phyloP scores from a whole-genome alignment of 352 stramenopile species.

The Phytophthora kernoviae region DNA sequence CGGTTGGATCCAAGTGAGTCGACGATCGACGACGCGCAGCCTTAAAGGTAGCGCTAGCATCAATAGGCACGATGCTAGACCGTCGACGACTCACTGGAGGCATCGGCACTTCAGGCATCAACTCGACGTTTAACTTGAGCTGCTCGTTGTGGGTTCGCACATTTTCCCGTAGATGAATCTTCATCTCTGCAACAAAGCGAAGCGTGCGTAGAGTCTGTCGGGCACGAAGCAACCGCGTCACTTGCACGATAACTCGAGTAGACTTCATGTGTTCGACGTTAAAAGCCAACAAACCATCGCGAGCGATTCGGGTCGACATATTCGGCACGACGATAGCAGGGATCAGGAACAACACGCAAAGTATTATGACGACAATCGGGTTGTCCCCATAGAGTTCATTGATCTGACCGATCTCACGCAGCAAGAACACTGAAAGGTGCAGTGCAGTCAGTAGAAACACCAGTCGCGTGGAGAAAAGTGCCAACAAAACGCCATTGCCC shows the following conservation, averaged over 20 bases:
- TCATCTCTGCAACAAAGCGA: conserved; percentile 82
- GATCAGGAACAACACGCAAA: conserved; percentile 54
- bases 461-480: conserved; percentile 69
- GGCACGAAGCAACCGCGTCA: conserved; percentile 67
- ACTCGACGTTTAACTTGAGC: conserved; percentile 14
- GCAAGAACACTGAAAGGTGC: conserved; percentile 66
- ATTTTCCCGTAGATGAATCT: conserved; percentile 72
- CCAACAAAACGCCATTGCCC: conserved; percentile 61
- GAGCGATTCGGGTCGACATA: conserved; percentile 69
- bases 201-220: conserved; percentile 72
- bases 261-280: conserved; percentile 81
- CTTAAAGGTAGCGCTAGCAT: conserved; percentile 29
- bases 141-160: conserved; percentile 28
- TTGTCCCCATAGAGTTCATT: conserved; percentile 29
- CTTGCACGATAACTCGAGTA: conserved; percentile 63
- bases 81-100: conserved; percentile 10
- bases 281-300: conserved; percentile 72
- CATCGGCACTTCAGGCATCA: conserved; percentile 29
- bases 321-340: conserved; percentile 63
- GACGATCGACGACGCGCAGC: conserved; percentile 30
- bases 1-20: conserved; percentile 13
- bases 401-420: conserved; percentile 55
- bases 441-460: conserved; percentile 78
- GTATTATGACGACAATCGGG: conserved; percentile 18
- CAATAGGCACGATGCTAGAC: conserved; percentile 28